Base-by-base conservation (phyloP, 2,329 filamentous ascomycete species). In the Aspergillus chevalieri region DNA sequence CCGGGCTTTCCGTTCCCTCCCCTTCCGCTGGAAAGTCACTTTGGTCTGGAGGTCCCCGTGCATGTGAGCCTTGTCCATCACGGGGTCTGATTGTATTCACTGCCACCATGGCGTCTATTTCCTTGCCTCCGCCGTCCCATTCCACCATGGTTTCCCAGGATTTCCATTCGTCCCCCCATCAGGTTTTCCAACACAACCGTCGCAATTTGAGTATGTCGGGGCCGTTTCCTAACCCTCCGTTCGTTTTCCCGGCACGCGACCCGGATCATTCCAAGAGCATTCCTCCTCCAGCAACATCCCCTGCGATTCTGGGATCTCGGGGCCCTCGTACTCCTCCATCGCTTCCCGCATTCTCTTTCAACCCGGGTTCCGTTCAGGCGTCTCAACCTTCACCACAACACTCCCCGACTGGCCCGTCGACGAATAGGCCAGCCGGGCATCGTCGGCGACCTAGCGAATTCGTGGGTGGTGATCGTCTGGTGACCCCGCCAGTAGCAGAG, bases 371-470 rank as follows among this genome's bases (percentile, higher is more conserved):
- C 12, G 46, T 53, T 22, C 53, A 67, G 22, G 53, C 61, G 48
- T 51, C 61, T 42, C 80, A 82, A 12, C 77, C 80, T 0, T 41
- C 38, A 12, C 38, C 38, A 6, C 15, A 30, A 30, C 26, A 30
- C 26, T 68, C 78, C 14, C 79, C 79, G n/a, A 78, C 81, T 1
- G 66, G 73, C 6, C 77, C 83, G 15, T 74, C 78, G 8, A 10
- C 39, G 36, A 42, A 47, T 17, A 77, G 81, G 52, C 73, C 79
- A 21, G 71, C 73, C 28, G 83, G 84, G 19, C 87, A 90, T 64
- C 80, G 85, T 60, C 81, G 91, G 61, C 87, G 87, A 47, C 86
- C 84, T 24, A 95, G 90, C 65, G 90, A 95, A 65, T 90, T 94
- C 61, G 87, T 94, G 43, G 89, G 89, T 34, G 87, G 86, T 6